Percentiles rank a stretch among this genome's conserved stretches.
phyloP scores from a whole-genome alignment of 2,329 filamentous ascomycete species.

The Stagonosporopsis tanaceti region DNA sequence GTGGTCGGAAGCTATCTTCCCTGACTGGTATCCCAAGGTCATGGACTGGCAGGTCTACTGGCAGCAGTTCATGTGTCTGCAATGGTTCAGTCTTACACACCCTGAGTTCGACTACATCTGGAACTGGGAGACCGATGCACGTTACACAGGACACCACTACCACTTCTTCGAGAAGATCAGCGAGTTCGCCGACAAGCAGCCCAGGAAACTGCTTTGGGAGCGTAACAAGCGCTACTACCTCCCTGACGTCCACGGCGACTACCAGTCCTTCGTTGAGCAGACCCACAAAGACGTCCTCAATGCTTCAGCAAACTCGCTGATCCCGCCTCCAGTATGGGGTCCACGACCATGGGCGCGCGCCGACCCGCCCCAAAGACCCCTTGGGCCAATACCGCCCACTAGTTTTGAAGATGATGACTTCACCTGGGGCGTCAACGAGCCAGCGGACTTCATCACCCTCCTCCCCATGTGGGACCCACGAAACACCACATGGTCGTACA shows the following conservation, averaged over 20 bases:
- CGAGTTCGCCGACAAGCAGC: constrained; percentile 62
- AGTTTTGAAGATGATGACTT: constrained; percentile 81
- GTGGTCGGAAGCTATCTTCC: constrained; percentile 69
- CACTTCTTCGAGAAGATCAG: constrained; percentile 74
- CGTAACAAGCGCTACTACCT: constrained; percentile 65
- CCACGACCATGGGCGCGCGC: constrained; percentile 69
- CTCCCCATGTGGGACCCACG: constrained; percentile 92
- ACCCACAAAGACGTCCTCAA: constrained; percentile 54
- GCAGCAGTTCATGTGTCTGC: constrained; percentile 74
- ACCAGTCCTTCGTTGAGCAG: constrained; percentile 54
- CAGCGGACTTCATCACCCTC: constrained; percentile 90
- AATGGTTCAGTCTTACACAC: constrained; percentile 77
- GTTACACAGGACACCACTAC: constrained; percentile 83
- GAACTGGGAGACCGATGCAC: constrained; percentile 88
- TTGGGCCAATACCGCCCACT: constrained; percentile 77
- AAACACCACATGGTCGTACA: constrained; percentile 77
- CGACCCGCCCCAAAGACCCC: constrained; percentile 72
- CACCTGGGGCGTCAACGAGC: constrained; percentile 86
- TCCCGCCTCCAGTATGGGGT: constrained; percentile 78
- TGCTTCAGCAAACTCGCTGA: constrained; percentile 48
- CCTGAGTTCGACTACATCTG: constrained; percentile 81
- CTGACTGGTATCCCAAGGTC: constrained; percentile 59
- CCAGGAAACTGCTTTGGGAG: constrained; percentile 67
- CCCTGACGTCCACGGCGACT: constrained; percentile 61
- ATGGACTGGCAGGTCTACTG: constrained; percentile 60